These are phyloP conservation scores for Pestalotiopsis sp. DNA, from an alignment of 2,329 filamentous ascomycete genomes.

Conservation along the genomic window DNA sequence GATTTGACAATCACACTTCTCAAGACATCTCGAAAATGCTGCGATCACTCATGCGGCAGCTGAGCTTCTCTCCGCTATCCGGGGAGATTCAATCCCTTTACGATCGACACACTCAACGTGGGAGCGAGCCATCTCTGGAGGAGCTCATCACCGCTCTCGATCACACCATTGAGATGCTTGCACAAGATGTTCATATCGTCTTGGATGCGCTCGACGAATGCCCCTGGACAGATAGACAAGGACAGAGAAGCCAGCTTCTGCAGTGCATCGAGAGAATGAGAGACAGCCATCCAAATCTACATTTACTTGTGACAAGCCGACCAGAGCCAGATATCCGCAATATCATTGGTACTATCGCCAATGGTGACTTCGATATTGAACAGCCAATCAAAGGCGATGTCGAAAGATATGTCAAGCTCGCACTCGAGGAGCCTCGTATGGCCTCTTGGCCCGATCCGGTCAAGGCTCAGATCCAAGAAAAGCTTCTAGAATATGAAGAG, in stretches of 20 bases:
- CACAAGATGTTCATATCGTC: not conserved
- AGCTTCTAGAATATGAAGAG: not conserved
- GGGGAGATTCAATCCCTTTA: not conserved
- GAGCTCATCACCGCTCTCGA: not conserved
- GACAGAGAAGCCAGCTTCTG: not conserved
- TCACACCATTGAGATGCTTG: not conserved
- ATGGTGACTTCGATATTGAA: not conserved
- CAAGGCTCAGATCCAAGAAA: not conserved
- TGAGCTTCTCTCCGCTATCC: not conserved
- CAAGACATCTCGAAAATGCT: not conserved
- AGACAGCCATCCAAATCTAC: not conserved
- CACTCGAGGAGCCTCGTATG: not conserved
- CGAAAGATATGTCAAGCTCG: not conserved
- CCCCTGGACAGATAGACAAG: not conserved
- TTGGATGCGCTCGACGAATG: constrained; percentile 4
- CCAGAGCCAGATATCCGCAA: constrained; percentile 8
- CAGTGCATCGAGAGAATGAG: not conserved
- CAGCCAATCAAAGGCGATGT: not conserved
- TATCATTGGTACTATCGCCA: not conserved
- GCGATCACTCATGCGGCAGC: not conserved
- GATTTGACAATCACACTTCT: not conserved
- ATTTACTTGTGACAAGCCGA: constrained; percentile 11
- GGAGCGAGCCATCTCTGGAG: not conserved
- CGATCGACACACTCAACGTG: not conserved
- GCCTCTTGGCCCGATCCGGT: not conserved